These are phyloP conservation scores for Entamoeba nuttalli DNA, from an alignment of 208 protist genomes.

Conservation along the genomic window DNA sequence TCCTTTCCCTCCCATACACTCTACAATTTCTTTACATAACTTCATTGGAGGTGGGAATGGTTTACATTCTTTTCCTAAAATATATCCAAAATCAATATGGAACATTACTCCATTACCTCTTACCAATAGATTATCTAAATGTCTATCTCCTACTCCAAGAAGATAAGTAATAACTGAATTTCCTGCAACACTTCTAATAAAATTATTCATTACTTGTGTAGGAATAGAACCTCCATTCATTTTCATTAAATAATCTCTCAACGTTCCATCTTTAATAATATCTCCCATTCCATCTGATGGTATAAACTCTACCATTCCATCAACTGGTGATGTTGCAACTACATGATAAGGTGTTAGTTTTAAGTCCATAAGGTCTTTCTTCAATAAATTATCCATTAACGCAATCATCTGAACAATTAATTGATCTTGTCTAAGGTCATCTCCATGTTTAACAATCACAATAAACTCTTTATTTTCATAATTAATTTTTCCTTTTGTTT, in stretches of 20 bases:
- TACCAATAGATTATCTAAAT: constrained; percentile 32
- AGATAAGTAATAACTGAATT: constrained; percentile 37
- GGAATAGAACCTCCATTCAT: not conserved
- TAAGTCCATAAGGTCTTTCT: constrained; percentile 22
- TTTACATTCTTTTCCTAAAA: constrained; percentile 32
- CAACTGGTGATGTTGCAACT: not conserved
- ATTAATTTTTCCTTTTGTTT: not conserved
- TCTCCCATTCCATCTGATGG: not conserved
- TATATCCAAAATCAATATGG: constrained; percentile 37
- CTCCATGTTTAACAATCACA: constrained; percentile 24
- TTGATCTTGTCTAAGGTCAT: constrained; percentile 35
- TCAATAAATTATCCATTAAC: constrained; percentile 26
- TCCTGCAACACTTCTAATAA: constrained; percentile 18
- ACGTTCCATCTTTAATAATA: constrained; percentile 2
- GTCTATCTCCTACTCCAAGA: constrained; percentile 31
- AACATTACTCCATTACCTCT: constrained; percentile 17
- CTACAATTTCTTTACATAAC: constrained; percentile 23
- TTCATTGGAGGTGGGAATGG: constrained; percentile 22
- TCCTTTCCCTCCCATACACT: constrained; percentile 16
- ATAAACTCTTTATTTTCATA: not conserved
- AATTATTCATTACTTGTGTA: not conserved
- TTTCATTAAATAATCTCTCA: not conserved
- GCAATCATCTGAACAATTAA: constrained; percentile 27
- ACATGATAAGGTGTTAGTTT: constrained; percentile 17
- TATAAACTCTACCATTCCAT: constrained; percentile 19